A percentile compares a stretch with the other conserved stretches of the same genome.
These are phyloP conservation scores for Suhomyces choctaworum DNA, from an alignment of 1,139 yeast genomes.

Conservation along the genomic window DNA sequence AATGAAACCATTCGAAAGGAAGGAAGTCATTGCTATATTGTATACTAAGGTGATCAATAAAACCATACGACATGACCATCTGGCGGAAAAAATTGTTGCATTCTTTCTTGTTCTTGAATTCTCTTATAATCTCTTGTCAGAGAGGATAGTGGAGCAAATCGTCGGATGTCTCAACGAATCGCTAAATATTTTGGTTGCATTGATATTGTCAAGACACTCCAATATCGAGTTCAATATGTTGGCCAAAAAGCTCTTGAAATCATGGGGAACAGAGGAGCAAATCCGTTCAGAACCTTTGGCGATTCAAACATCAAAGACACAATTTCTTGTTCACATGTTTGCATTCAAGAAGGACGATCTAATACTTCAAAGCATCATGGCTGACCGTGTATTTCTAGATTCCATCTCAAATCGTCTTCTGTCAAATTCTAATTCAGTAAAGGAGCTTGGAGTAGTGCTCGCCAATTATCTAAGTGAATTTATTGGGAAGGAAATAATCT, in stretches of 20 bases:
- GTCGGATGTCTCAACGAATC: slow-evolving; percentile 15
- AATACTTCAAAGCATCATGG: slow-evolving; percentile 21
- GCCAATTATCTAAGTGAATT: slow-evolving; percentile 47
- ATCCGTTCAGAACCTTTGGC: slow-evolving; percentile 37
- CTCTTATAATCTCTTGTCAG: slow-evolving; percentile 16
- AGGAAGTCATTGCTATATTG: slow-evolving; percentile 19
- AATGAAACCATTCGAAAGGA: slow-evolving; percentile 32
- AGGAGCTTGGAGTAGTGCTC: slow-evolving; percentile 45
- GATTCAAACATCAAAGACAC: slow-evolving; percentile 37
- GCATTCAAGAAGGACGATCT: slow-evolving; percentile 20
- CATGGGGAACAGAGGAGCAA: slow-evolving; percentile 33
- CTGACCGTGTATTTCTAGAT: slow-evolving; percentile 34
- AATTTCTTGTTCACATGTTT: slow-evolving; percentile 30
- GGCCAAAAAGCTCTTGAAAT: slow-evolving; percentile 17
- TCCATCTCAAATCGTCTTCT: slow-evolving; percentile 48
- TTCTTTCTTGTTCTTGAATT: slow-evolving; percentile 5
- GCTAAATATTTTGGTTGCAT: slow-evolving; percentile 20
- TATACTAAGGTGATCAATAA: slow-evolving; percentile 9
- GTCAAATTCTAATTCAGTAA: slow-evolving; percentile 42
- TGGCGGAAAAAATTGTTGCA: not conserved
- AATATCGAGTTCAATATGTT: slow-evolving; percentile 7
- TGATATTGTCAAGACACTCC: slow-evolving; percentile 12
- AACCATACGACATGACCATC: not conserved
- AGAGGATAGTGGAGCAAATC: slow-evolving; percentile 20
- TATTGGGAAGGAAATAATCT: slow-evolving; percentile 35